Evolutionary conservation across 805 yeast species (phyloP).

Genomic region (Kregervanrija delftensis): DNA sequence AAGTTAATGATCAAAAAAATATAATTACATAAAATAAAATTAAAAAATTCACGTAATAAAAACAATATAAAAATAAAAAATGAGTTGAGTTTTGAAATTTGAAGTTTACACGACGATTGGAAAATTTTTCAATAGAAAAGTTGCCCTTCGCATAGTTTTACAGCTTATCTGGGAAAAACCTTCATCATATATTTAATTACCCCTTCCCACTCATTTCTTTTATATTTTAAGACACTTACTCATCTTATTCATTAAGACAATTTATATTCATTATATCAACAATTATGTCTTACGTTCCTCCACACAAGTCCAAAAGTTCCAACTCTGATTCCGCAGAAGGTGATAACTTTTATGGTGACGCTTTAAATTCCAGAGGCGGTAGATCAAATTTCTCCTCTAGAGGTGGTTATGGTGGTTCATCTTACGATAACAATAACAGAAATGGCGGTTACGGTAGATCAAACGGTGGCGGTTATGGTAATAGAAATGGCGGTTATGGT

Average conservation of each 20-base stretch:
- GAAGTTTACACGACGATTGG: too few species aligned
- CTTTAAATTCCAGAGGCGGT: background rate
- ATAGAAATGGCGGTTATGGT: constrained; percentile 22
- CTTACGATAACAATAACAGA: constrained; percentile 6
- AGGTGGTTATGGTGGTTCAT: constrained; percentile 26
- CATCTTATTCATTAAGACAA: background rate
- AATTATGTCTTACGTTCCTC: constrained; percentile 39
- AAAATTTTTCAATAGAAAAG: too few species aligned
- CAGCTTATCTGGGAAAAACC: too few species aligned
- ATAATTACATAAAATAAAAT: too few species aligned
- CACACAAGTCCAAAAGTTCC: constrained; percentile 35
- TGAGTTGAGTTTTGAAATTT: too few species aligned
- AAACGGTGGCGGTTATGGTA: constrained; percentile 24
- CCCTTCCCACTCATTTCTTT: background rate
- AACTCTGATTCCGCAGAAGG: constrained; percentile 16
- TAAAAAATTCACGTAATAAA: too few species aligned
- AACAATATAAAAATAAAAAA: too few species aligned
- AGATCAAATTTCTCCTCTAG: constrained; percentile 2
- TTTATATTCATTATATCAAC: background rate
- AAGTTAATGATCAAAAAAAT: too few species aligned
- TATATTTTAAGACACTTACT: background rate
- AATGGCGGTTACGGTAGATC: constrained; percentile 19
- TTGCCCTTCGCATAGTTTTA: too few species aligned
- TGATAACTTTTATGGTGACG: constrained; percentile 8
- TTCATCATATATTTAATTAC: background rate